Conservation (phyloP, 2,329 filamentous ascomycete genomes). For the Epichloe sibirici region DNA sequence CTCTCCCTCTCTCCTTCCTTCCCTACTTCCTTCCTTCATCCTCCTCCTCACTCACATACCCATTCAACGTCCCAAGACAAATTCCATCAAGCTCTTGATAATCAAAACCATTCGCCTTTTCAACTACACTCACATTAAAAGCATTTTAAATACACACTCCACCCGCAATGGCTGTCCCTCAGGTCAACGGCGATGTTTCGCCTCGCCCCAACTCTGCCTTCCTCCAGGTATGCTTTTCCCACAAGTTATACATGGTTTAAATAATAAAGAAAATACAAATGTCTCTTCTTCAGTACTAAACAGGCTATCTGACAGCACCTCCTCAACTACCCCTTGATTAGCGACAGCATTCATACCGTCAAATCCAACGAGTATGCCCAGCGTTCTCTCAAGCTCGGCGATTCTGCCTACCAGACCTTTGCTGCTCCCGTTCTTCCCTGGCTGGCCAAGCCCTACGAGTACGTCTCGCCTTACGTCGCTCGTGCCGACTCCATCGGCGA, state of each 20-base stretch:
- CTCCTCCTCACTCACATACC: not conserved
- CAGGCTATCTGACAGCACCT: slow-evolving; percentile 51
- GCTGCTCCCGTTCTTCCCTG: slow-evolving; percentile 62
- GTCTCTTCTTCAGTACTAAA: not conserved
- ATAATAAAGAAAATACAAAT: too few relatives aligned
- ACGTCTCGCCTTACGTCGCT: slow-evolving; percentile 72
- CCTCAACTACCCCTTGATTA: slow-evolving; percentile 70
- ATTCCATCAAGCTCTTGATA: not conserved
- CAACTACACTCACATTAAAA: not conserved
- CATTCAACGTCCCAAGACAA: not conserved
- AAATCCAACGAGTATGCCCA: slow-evolving; percentile 73
- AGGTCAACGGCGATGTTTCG: slow-evolving; percentile 40
- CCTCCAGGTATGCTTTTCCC: slow-evolving; percentile 29
- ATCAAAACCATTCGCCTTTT: not conserved
- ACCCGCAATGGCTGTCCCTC: slow-evolving; percentile 24
- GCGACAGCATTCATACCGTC: slow-evolving; percentile 65
- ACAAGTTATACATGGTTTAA: too few relatives aligned
- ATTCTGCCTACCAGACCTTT: slow-evolving; percentile 63
- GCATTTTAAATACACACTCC: not conserved
- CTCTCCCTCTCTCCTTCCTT: not conserved
- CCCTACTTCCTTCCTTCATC: not conserved
- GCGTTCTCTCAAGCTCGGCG: slow-evolving; percentile 65
- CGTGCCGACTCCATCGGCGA: slow-evolving; percentile 70
- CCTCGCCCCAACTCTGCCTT: slow-evolving; percentile 35
- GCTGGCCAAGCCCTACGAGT: slow-evolving; percentile 65